Conservation (phyloP, 2,329 filamentous ascomycete species). For the Epichloe bromicola region DNA sequence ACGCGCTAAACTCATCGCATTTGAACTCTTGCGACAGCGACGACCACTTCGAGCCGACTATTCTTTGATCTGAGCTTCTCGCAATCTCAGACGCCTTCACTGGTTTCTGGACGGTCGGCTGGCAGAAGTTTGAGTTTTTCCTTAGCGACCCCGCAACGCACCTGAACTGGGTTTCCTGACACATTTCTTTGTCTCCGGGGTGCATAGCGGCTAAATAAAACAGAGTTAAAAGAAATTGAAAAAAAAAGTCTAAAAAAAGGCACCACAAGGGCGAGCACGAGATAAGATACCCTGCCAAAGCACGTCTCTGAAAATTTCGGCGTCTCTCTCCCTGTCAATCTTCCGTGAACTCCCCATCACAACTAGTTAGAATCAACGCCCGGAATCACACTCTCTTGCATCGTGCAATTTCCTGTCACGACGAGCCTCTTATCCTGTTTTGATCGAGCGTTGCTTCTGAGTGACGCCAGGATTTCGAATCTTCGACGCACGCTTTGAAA, state of each 20-base stretch:
- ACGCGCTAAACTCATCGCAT: constrained; percentile 8
- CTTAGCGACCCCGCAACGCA: too few species aligned
- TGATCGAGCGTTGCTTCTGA: background rate
- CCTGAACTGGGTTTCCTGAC: too few species aligned
- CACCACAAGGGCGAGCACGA: too few species aligned
- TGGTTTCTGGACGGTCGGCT: constrained; percentile 37
- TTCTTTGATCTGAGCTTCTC: constrained; percentile 23
- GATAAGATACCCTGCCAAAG: background rate
- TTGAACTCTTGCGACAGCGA: constrained; percentile 11
- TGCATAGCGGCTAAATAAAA: too few species aligned
- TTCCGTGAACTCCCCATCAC: too few species aligned
- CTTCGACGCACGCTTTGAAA: constrained; percentile 5
- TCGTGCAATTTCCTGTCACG: background rate
- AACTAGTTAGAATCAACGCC: background rate
- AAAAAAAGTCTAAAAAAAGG: too few species aligned
- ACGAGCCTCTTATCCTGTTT: background rate
- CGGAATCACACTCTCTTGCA: background rate
- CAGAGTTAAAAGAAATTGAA: too few species aligned
- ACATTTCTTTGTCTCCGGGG: too few species aligned
- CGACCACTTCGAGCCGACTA: constrained; percentile 23
- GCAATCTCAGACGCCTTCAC: constrained; percentile 45
- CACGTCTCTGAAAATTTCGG: background rate
- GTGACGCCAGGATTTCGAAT: background rate
- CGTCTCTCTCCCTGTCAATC: too few species aligned
- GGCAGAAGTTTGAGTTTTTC: constrained; percentile 11